Conservation (phyloP, 2,329 filamentous ascomycete genomes). For the Verticillium nonalfalfae region DNA sequence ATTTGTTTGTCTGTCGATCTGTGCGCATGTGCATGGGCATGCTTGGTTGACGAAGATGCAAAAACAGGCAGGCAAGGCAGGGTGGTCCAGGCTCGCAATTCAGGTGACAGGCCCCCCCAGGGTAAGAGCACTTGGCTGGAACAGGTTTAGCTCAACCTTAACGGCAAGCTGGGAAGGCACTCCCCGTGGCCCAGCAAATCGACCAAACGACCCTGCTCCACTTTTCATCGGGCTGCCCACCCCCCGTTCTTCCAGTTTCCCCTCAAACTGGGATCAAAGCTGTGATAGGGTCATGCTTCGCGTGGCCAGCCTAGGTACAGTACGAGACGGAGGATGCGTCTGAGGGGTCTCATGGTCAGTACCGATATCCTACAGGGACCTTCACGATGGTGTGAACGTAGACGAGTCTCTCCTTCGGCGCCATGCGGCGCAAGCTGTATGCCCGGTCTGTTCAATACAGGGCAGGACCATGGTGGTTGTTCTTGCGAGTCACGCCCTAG, state of each 20-base stretch:
- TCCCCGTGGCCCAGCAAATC: not conserved
- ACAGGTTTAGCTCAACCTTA: not conserved
- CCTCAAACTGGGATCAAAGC: not conserved
- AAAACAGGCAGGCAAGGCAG: not conserved
- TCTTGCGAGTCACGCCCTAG: not conserved
- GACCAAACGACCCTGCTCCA: not conserved
- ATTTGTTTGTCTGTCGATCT: not conserved
- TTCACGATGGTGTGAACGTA: no score
- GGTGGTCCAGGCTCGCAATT: not conserved
- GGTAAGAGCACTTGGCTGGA: constrained; percentile 3
- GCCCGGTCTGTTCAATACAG: not conserved
- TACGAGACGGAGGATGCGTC: no score
- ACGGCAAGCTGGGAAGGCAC: constrained; percentile 1
- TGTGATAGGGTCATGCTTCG: not conserved
- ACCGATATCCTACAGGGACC: no score
- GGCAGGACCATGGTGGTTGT: not conserved
- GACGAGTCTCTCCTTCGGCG: no score
- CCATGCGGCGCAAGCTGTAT: no score
- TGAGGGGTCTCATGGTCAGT: no score
- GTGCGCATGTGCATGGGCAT: not conserved
- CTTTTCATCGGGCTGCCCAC: not conserved
- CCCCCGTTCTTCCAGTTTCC: not conserved
- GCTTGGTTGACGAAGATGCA: not conserved
- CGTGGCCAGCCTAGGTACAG: no score
- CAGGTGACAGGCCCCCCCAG: not conserved